These are phyloP conservation scores for Clarireedia hainanense DNA, from an alignment of 2,329 filamentous ascomycete genomes.

Conservation along the genomic window DNA sequence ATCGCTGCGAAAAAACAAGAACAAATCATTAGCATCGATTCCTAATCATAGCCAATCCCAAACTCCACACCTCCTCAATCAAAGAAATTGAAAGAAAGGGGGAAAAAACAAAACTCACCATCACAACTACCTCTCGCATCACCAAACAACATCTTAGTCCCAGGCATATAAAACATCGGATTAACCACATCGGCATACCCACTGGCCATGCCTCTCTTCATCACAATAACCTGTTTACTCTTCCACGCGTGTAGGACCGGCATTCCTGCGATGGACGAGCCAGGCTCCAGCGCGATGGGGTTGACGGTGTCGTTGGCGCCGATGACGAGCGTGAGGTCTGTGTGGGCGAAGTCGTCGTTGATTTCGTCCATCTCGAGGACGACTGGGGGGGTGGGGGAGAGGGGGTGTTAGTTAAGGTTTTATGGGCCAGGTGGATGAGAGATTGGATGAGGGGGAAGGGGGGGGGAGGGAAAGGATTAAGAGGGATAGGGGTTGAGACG, in stretches of 20 bases:
- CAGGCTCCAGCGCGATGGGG: slow-evolving; percentile 76
- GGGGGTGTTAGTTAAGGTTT: slow-evolving; percentile 8
- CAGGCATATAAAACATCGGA: slow-evolving; percentile 88
- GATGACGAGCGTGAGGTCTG: slow-evolving; percentile 80
- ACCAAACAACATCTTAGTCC: slow-evolving; percentile 85
- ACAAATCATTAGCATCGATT: slow-evolving; percentile 44
- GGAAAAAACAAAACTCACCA: slow-evolving; percentile 37
- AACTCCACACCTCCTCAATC: neutral
- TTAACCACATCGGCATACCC: slow-evolving; percentile 90
- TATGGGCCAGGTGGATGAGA: neutral
- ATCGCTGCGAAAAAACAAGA: slow-evolving; percentile 34
- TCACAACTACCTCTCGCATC: slow-evolving; percentile 81
- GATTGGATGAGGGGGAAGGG: neutral
- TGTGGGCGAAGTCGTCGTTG: slow-evolving; percentile 85
- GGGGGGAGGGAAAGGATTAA: neutral
- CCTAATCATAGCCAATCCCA: too few species aligned
- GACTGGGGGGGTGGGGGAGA: slow-evolving; percentile 33
- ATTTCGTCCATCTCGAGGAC: slow-evolving; percentile 65
- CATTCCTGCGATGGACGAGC: slow-evolving; percentile 84
- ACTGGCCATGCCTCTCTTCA: slow-evolving; percentile 86
- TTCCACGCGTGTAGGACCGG: slow-evolving; percentile 90
- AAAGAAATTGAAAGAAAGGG: slow-evolving; percentile 6
- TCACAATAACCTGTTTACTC: slow-evolving; percentile 85
- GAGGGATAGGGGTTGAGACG: neutral
- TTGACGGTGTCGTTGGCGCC: slow-evolving; percentile 92